A percentile compares a stretch with the other conserved stretches of the same genome.
Evolutionary conservation across 1,284 basidiomycete genomes (phyloP).

Genomic region (Cryptococcus maquisensis): DNA sequence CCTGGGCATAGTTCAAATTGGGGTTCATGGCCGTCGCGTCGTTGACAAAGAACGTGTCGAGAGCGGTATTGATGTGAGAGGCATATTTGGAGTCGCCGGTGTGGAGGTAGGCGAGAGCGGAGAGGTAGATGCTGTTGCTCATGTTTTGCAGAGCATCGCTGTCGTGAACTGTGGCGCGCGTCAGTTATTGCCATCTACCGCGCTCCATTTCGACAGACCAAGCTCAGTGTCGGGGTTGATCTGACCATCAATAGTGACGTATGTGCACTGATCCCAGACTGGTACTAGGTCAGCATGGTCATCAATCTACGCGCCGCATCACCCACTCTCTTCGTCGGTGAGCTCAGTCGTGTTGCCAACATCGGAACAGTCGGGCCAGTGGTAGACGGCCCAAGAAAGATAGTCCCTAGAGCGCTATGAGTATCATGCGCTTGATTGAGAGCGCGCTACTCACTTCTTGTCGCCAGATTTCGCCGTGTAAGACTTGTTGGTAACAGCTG

Average conservation of each 20-base stretch:
- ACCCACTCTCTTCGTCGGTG: slow-evolving; percentile 15
- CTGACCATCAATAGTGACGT: slow-evolving; percentile 57
- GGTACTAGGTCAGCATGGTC: not conserved
- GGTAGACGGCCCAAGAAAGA: not conserved
- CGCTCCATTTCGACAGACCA: slow-evolving; percentile 27
- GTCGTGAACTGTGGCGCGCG: slow-evolving; percentile 45
- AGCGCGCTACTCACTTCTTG: not conserved
- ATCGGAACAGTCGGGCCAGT: slow-evolving; percentile 20
- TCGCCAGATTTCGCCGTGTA: not conserved
- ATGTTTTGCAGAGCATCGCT: slow-evolving; percentile 53
- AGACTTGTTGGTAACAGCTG: not conserved
- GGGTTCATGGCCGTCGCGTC: slow-evolving; percentile 61
- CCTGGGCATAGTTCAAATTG: slow-evolving; percentile 63
- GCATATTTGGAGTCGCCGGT: slow-evolving; percentile 42
- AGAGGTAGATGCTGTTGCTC: slow-evolving; percentile 27
- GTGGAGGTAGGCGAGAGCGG: slow-evolving; percentile 57
- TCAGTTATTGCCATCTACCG: slow-evolving; percentile 45
- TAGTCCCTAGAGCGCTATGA: not conserved
- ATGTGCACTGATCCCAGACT: slow-evolving; percentile 59
- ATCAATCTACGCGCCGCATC: not conserved
- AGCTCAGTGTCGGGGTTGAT: slow-evolving; percentile 58
- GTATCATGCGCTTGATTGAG: not conserved
- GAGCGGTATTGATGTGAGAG: slow-evolving; percentile 12
- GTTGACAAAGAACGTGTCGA: slow-evolving; percentile 54
- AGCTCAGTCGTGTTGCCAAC: slow-evolving; percentile 22